Percentiles rank a stretch among this genome's conserved stretches.
Evolutionary conservation across 441 rosid genomes (phyloP).

Genomic region (Pelargonium cotyledonis): DNA sequence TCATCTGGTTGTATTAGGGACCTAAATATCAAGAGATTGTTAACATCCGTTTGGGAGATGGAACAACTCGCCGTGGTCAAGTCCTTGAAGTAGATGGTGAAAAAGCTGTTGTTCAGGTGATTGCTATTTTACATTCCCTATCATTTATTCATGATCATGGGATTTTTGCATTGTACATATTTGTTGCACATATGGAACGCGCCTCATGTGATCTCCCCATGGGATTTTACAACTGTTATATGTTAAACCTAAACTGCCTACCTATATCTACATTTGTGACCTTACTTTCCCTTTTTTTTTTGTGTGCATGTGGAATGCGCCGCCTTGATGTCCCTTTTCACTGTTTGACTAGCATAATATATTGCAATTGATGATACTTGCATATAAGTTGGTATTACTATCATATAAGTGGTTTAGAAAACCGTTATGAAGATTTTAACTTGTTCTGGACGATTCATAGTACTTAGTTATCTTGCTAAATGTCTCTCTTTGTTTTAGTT

Average conservation of each 20-base stretch:
- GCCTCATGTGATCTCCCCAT: no score
- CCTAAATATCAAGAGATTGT: conserved; percentile 5
- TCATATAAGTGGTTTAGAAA: background rate
- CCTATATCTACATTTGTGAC: background rate
- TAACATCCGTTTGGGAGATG: conserved; percentile 65
- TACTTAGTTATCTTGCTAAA: background rate
- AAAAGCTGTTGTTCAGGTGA: conserved; percentile 2
- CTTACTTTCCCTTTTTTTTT: background rate
- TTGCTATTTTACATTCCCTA: no score
- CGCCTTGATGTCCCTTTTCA: background rate
- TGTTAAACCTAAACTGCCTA: background rate
- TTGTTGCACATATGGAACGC: no score
- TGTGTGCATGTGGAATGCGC: background rate
- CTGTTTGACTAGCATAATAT: background rate
- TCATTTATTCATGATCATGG: no score
- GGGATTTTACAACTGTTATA: background rate
- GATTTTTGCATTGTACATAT: no score
- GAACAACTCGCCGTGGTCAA: conserved; percentile 2
- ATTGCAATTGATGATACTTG: background rate
- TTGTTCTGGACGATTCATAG: background rate
- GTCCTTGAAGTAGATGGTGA: background rate
- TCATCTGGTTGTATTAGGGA: background rate
- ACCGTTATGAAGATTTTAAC: background rate
- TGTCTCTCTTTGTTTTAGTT: background rate
- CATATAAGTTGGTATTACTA: background rate